Base-by-base conservation (phyloP, 1,284 basidiomycete species). In the Trametes polyzona region DNA sequence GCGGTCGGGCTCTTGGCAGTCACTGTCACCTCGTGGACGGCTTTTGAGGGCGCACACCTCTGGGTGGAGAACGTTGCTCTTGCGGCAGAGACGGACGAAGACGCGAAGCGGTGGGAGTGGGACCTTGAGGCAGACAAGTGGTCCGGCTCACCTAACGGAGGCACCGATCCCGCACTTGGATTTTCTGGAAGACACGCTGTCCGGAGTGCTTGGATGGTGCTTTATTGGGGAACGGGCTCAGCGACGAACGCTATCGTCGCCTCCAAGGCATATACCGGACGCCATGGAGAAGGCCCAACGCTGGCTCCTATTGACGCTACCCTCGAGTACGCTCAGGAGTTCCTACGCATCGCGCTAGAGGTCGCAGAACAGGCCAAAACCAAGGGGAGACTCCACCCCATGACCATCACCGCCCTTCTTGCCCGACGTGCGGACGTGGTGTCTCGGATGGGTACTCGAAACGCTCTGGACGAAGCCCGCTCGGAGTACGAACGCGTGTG, bases 131-230 rank as follows among this genome's bases (percentile, higher is more conserved):
- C 79, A 32, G 86, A 87, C 57, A 77, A 78, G 40, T 94, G 92
- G 92, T 82, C 88, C 2, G 89, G 90, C n/a, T 84, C 88, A 39
- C 66, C 69, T 7, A 68, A 59, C 19, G 90, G 88, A 8, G 93
- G 92, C 36, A 94, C 92, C 14, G 88, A 93, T 69, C 78, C 87
- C 5, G 78, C 75, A 9, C 77, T 95, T 2, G 88, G 90, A 0
- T 80, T 83, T 67, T 78, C 76, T 67, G 89, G 79, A 16, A 77
- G 89, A 24, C 84, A 90, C 69, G 81, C 83, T 17, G 74, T 92
- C 0, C 83, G 92, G 35, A 82, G 82, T 27, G 90, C 92, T 11
- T 94, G 90, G 90, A 86, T 90, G 72, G 83, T 85, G 4, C 82
- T 86, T 63, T 78, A 89, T 64, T 90, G 87, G 87, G 88, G 86